Percentiles rank a stretch among this genome's conserved stretches.
Conservation (phyloP, 345 rosid genomes). For the Eucalyptus sideroxylon region DNA sequence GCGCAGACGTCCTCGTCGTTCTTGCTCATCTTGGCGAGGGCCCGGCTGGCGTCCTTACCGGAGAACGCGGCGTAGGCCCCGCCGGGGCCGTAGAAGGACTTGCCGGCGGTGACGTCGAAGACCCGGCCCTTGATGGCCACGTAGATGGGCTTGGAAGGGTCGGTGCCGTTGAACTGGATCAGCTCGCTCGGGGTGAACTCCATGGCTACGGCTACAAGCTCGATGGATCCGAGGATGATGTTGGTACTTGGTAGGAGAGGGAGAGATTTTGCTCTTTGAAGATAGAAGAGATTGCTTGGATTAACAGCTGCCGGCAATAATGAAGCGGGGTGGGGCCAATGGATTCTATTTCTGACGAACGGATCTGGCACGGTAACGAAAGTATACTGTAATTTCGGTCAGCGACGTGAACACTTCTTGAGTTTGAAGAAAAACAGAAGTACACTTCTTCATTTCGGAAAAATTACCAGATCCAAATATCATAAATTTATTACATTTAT, state of each 20-base stretch:
- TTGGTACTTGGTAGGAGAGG: neutral
- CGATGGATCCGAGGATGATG: neutral
- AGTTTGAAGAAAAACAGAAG: neutral
- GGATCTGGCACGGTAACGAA: too few relatives aligned
- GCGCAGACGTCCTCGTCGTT: conserved; percentile 61
- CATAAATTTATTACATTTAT: neutral
- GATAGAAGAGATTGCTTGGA: neutral
- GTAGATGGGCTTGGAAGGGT: conserved; percentile 74
- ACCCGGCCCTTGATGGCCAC: conserved; percentile 74
- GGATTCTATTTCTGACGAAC: too few relatives aligned
- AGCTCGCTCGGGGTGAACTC: conserved; percentile 65
- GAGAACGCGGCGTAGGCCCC: conserved; percentile 70
- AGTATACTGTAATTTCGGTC: neutral
- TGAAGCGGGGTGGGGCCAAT: neutral
- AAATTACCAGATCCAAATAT: too few relatives aligned
- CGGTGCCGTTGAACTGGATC: conserved; percentile 53
- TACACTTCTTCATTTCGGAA: neutral
- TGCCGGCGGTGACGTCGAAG: conserved; percentile 66
- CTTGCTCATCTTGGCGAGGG: conserved; percentile 92
- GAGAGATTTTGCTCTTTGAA: neutral
- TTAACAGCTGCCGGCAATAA: too few relatives aligned
- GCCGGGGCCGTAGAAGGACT: conserved; percentile 67
- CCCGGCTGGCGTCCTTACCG: conserved; percentile 83
- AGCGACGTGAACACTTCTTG: neutral
- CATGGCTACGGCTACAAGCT: conserved; percentile 9